These are phyloP conservation scores for Mycena capillaripes DNA, from an alignment of 768 basidiomycete genomes.

Conservation along the genomic window DNA sequence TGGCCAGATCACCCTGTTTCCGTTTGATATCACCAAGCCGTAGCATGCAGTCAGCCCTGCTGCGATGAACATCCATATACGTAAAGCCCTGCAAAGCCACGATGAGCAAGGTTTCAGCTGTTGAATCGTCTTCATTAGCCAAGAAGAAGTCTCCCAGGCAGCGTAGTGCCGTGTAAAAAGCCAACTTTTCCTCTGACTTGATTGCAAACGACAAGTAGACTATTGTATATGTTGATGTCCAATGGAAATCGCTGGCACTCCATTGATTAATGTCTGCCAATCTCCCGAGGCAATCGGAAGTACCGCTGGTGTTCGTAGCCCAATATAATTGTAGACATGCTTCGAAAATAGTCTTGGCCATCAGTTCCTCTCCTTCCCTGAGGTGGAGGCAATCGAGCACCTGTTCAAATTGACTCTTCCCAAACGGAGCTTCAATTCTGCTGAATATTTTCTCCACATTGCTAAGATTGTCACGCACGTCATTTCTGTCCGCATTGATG, in stretches of 20 bases:
- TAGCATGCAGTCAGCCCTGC: not conserved
- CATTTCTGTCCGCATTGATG: not conserved
- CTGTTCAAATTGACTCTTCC: not conserved
- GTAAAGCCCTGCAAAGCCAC: not conserved
- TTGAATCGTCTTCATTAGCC: not conserved
- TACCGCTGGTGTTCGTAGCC: not conserved
- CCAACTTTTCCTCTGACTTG: not conserved
- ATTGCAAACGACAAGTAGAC: not conserved
- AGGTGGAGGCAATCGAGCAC: not conserved
- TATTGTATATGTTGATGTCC: not conserved
- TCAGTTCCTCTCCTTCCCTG: not conserved
- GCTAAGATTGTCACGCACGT: not conserved
- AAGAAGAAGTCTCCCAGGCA: not conserved
- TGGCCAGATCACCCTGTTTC: not conserved
- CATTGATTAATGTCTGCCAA: not conserved
- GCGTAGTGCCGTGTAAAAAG: not conserved
- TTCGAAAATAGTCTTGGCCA: not conserved
- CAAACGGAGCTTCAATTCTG: not conserved
- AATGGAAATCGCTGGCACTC: not conserved
- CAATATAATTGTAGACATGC: not conserved
- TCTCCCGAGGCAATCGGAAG: not conserved
- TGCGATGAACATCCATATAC: slow-evolving; percentile 6
- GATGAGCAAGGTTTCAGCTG: not conserved
- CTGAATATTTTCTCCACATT: not conserved
- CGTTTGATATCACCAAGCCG: not conserved